These are phyloP conservation scores for Termitomyces sp. DNA, from an alignment of 768 basidiomycete species.

Conservation along the genomic window DNA sequence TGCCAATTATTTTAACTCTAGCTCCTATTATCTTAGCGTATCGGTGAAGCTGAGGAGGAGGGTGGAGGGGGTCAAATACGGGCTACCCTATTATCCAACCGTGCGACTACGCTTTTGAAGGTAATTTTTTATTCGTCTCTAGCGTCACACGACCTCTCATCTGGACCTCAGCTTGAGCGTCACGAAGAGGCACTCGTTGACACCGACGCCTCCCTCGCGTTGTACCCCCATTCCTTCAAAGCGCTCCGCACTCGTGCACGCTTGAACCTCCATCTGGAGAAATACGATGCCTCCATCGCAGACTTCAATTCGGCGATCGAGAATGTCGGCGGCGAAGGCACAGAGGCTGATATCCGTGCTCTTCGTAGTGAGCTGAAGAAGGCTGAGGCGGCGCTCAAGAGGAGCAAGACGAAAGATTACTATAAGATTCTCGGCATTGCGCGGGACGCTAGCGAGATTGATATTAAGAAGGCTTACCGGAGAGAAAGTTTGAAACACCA, in stretches of 20 bases:
- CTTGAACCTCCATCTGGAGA: constrained; percentile 69
- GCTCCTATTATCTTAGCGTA: constrained; percentile 38
- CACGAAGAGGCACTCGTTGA: constrained; percentile 71
- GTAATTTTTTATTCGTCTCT: constrained; percentile 28
- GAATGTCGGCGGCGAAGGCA: constrained; percentile 62
- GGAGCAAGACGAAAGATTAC: constrained; percentile 89
- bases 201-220: constrained; percentile 61
- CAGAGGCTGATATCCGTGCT: constrained; percentile 57
- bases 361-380: constrained; percentile 70
- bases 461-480: constrained; percentile 91
- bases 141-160: constrained; percentile 4
- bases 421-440: constrained; percentile 73
- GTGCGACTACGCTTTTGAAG: constrained; percentile 80
- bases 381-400: constrained; percentile 78
- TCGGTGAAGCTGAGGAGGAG: constrained; percentile 68
- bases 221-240: constrained; percentile 73
- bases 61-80: constrained; percentile 79
- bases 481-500: constrained; percentile 83
- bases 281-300: constrained; percentile 64
- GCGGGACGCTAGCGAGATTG: constrained; percentile 59
- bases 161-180: constrained; percentile 48
- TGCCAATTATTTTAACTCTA: neutral
- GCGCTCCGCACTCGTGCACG: constrained; percentile 85
- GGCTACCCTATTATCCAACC: constrained; percentile 77
- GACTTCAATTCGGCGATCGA: constrained; percentile 84